Conservation (phyloP, 768 basidiomycete species). For the Leccinum ochraceum region DNA sequence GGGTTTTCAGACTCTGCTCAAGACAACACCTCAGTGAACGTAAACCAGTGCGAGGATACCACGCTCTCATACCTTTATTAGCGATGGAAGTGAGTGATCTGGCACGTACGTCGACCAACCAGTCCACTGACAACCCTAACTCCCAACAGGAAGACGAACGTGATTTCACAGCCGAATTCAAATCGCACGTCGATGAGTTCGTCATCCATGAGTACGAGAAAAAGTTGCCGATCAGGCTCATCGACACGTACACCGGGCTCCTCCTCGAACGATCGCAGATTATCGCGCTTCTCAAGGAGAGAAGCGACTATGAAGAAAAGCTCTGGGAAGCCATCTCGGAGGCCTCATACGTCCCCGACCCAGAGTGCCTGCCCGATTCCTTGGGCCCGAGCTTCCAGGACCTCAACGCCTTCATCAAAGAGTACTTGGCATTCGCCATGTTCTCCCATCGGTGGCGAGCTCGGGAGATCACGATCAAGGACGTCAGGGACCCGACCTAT, state of each 20-base stretch:
- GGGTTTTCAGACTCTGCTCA: neutral
- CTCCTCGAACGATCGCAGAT: constrained; percentile 21
- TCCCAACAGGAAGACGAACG: constrained; percentile 1
- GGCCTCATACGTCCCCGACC: neutral
- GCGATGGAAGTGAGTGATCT: constrained; percentile 10
- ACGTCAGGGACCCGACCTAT: constrained; percentile 14
- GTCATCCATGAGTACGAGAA: constrained; percentile 17
- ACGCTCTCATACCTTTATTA: neutral
- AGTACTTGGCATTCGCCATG: constrained; percentile 29
- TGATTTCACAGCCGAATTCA: constrained; percentile 16
- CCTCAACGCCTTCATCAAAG: constrained; percentile 16
- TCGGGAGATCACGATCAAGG: constrained; percentile 18
- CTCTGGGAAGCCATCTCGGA: constrained; percentile 10
- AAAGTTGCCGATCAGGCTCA: constrained; percentile 26
- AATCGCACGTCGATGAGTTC: constrained; percentile 14
- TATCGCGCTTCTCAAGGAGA: constrained; percentile 16
- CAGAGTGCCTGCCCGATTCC: constrained; percentile 3
- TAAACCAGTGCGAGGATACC: neutral
- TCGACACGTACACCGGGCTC: constrained; percentile 29
- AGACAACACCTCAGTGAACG: neutral
- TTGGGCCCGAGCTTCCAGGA: neutral
- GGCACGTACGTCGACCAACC: too few relatives aligned
- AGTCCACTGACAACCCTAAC: neutral
- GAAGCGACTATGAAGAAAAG: constrained; percentile 12
- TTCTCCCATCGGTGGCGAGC: constrained; percentile 30